phyloP scores from a whole-genome alignment of 2,329 filamentous ascomycete genomes.

The Pseudofabraea citricarpa region DNA sequence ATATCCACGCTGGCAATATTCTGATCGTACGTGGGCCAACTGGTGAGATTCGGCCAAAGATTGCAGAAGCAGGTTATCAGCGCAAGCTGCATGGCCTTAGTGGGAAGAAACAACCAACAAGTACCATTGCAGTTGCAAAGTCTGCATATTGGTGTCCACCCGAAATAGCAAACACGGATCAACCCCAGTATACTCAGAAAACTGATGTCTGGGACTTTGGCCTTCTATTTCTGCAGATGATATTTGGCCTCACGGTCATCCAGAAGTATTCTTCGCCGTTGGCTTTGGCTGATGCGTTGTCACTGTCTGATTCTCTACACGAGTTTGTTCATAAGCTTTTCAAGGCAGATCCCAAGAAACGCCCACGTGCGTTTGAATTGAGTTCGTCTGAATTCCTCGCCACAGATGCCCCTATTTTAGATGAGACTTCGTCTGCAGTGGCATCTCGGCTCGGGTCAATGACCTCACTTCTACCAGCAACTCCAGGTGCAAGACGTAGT shows the following conservation, averaged over 20 bases:
- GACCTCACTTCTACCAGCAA: slow-evolving; percentile 36
- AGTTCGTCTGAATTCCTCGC: slow-evolving; percentile 62
- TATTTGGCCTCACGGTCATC: slow-evolving; percentile 76
- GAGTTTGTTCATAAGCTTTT: slow-evolving; percentile 84
- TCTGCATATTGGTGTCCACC: slow-evolving; percentile 82
- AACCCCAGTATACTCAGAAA: slow-evolving; percentile 64
- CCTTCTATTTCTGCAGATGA: slow-evolving; percentile 87
- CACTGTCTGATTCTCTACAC: slow-evolving; percentile 68
- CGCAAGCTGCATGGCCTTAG: slow-evolving; percentile 59
- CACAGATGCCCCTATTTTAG: slow-evolving; percentile 56
- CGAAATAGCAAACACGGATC: slow-evolving; percentile 62
- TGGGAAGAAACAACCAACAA: slow-evolving; percentile 45
- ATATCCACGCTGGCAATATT: slow-evolving; percentile 76
- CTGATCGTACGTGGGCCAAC: slow-evolving; percentile 66
- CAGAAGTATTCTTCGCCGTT: slow-evolving; percentile 76
- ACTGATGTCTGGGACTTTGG: slow-evolving; percentile 96
- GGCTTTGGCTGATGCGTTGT: slow-evolving; percentile 64
- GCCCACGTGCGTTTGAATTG: slow-evolving; percentile 75
- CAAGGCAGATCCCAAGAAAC: slow-evolving; percentile 75
- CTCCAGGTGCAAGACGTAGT: slow-evolving; percentile 42
- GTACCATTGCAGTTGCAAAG: slow-evolving; percentile 56
- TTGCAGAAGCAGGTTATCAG: slow-evolving; percentile 71
- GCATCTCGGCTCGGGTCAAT: slow-evolving; percentile 34
- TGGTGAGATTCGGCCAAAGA: slow-evolving; percentile 66
- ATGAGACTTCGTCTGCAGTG: slow-evolving; percentile 30